A percentile compares a stretch with the other conserved stretches of the same genome.
phyloP scores from a whole-genome alignment of 306 rosid species.

The Trichosanthes truncata region DNA sequence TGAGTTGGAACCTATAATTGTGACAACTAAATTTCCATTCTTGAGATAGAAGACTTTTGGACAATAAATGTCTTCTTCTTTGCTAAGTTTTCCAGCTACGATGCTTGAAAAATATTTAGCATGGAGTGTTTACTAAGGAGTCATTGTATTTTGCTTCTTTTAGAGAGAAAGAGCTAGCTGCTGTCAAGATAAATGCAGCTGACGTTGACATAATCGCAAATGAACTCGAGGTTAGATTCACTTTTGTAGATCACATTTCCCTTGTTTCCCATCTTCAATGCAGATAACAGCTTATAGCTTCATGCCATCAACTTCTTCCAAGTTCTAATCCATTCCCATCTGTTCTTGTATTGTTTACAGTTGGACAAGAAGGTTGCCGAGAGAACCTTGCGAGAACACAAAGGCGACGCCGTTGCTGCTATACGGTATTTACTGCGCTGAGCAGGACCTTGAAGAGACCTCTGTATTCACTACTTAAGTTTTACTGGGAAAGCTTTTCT shows the following conservation, averaged over 20 bases:
- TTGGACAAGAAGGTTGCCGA: slow-evolving; percentile 91
- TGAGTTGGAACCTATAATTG: neutral
- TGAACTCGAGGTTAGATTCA: slow-evolving; percentile 62
- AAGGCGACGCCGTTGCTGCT: slow-evolving; percentile 97
- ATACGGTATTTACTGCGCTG: slow-evolving; percentile 65
- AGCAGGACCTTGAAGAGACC: neutral
- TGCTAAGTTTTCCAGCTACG: neutral
- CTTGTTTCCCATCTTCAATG: neutral
- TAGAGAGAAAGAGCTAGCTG: slow-evolving; percentile 89
- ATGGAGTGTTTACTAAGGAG: neutral
- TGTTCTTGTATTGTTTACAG: slow-evolving; percentile 21
- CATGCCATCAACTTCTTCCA: neutral
- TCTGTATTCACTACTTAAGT: neutral
- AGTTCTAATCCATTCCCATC: neutral
- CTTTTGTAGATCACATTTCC: neutral
- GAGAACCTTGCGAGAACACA: slow-evolving; percentile 92
- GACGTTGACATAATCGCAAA: slow-evolving; percentile 84
- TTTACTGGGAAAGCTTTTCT: neutral
- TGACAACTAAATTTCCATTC: neutral
- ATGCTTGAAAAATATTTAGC: neutral
- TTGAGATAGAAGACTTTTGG: neutral
- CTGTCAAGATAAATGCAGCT: slow-evolving; percentile 75
- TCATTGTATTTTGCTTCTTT: slow-evolving; percentile 5
- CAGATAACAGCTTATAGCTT: neutral
- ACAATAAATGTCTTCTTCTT: neutral